These are phyloP conservation scores for Apophysomyces variabilis DNA, from an alignment of 371 early-diverging fungal species.

Conservation along the genomic window DNA sequence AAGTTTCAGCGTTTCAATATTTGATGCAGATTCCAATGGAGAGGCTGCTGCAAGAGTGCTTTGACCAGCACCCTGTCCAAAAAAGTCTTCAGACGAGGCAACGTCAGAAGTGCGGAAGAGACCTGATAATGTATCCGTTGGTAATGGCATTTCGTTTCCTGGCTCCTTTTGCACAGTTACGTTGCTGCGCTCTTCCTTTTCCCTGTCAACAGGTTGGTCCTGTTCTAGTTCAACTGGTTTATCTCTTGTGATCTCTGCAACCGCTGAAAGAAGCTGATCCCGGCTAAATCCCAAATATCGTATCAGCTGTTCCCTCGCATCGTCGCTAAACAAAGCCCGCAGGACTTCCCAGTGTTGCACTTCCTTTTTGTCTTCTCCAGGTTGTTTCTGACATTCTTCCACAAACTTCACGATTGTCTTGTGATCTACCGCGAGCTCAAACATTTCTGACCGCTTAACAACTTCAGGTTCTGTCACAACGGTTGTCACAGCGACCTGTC, in stretches of 20 bases:
- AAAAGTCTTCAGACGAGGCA: slow-evolving; percentile 34
- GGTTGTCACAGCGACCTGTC: slow-evolving; percentile 46
- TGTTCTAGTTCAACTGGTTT: slow-evolving; percentile 15
- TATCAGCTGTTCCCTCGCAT: slow-evolving; percentile 83
- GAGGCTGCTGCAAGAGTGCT: slow-evolving; percentile 18
- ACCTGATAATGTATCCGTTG: slow-evolving; percentile 30
- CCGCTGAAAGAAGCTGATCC: slow-evolving; percentile 59
- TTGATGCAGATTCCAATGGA: slow-evolving; percentile 15
- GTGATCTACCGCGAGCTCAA: slow-evolving; percentile 62
- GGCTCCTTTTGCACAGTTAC: slow-evolving; percentile 18
- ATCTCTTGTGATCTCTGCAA: slow-evolving; percentile 41
- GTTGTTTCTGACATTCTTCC: slow-evolving; percentile 55
- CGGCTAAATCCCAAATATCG: slow-evolving; percentile 87
- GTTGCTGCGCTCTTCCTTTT: neutral
- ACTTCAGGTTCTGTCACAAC: slow-evolving; percentile 72
- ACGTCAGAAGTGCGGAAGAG: slow-evolving; percentile 33
- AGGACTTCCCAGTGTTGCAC: slow-evolving; percentile 86
- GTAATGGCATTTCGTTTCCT: neutral
- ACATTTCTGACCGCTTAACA: slow-evolving; percentile 63
- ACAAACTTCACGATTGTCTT: slow-evolving; percentile 61
- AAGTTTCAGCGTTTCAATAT: slow-evolving; percentile 60
- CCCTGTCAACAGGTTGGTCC: slow-evolving; percentile 14
- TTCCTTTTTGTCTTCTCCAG: slow-evolving; percentile 54
- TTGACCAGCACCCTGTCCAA: slow-evolving; percentile 21
- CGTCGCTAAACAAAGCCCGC: slow-evolving; percentile 76